Evolutionary conservation across 2,329 filamentous ascomycete genomes (phyloP).

Genomic region (Taxawa tesnikishii): DNA sequence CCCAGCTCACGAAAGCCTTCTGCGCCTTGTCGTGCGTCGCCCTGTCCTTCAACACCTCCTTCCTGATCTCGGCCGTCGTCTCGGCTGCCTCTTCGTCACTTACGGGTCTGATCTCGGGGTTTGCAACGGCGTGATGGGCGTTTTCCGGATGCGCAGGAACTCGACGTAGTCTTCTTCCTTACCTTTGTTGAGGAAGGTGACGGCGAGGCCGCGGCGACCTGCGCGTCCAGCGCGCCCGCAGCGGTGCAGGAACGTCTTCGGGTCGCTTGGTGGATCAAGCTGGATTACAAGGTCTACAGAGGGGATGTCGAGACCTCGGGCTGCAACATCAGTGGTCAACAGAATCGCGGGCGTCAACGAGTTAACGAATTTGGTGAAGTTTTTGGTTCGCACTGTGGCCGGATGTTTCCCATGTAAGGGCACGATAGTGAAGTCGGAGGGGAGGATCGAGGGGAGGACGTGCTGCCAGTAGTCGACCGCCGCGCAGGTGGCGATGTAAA

Average conservation of each 20-base stretch:
- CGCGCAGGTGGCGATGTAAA: constrained; percentile 89
- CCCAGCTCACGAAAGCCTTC: constrained; percentile 85
- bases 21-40: constrained; percentile 78
- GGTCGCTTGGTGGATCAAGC: constrained; percentile 73
- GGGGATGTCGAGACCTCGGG: constrained; percentile 82
- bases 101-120: constrained; percentile 39
- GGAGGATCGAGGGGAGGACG: constrained; percentile 61
- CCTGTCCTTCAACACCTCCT: constrained; percentile 46
- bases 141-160: constrained; percentile 78
- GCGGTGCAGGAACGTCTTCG: constrained; percentile 66
- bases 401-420: constrained; percentile 88
- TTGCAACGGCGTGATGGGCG: constrained; percentile 55
- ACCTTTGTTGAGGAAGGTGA: constrained; percentile 75
- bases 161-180: constrained; percentile 81
- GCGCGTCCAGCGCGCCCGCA: constrained; percentile 53
- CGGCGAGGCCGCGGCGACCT: constrained; percentile 62
- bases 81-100: constrained; percentile 45
- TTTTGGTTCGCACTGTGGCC: constrained; percentile 75
- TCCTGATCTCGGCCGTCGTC: constrained; percentile 49
- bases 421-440: constrained; percentile 52
- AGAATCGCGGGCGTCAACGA: constrained; percentile 67
- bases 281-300: constrained; percentile 86
- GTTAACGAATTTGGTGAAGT: constrained; percentile 69
- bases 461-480: constrained; percentile 90
- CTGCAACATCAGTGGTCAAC: constrained; percentile 84